Evolutionary conservation across 2,329 filamentous ascomycete species (phyloP), one percentile per base, ranked within the genome.

Genomic region (Penicillium sp.): DNA sequence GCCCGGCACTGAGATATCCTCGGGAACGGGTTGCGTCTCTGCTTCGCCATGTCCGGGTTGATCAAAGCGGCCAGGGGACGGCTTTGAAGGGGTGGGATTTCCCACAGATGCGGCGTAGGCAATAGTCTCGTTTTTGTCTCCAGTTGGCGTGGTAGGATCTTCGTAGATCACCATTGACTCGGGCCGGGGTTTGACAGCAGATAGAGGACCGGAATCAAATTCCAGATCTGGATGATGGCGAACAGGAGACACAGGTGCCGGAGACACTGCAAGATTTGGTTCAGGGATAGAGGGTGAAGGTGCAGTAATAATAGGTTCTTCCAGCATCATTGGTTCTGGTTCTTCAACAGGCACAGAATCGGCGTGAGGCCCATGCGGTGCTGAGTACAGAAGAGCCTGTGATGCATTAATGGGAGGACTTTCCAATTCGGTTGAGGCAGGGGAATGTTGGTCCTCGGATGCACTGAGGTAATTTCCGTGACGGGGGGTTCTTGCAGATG

Each of bases 391-490:
- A 32, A 51, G 31, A 31, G 38, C 45, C 6, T 61, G 58, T 13
- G 61, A 60, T 20, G 58, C 56, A 44, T 55, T 45, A 39, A 66
- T 57, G 3, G 56, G 59, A 22, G 63, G 63, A 18, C 66, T 67
- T 39, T 65, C 65, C 40, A 66, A 40, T 22, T 61, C 44, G 11
- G 61, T 24, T 22, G 61, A 55, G 18, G 55, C 53, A 42, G 64
- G 68, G 3, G 69, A 75, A 51, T 79, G 78, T 1, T 80, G 80
- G 59, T 83, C 81, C 66, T 84, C 82, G 60, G 81, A 82, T 29
- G 82, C 79, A 50, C 78, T 78, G 4, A 82, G 51, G 13, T 53
- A 54, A 32, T 61, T 60, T 22, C 50, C 42, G 6, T 62, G 46
- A 14, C 34, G 46, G 16, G 44, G 53, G 39, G 42, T 52, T 39